These are phyloP conservation scores for Clitoria ternatea DNA, from an alignment of 306 rosid genomes.

Conservation along the genomic window DNA sequence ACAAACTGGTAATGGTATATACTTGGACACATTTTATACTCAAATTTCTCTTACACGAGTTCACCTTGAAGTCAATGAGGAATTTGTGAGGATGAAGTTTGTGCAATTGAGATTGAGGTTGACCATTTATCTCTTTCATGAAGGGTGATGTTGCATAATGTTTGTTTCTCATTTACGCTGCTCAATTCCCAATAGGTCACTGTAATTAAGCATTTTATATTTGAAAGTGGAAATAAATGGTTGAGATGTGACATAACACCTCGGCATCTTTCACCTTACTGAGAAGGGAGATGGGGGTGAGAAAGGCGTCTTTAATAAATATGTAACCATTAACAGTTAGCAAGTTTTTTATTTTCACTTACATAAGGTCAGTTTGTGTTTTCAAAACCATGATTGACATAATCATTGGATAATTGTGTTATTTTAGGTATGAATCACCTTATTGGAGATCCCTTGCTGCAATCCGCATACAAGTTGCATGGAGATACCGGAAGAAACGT, in stretches of 20 bases:
- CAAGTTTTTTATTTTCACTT: background rate
- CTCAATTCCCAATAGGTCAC: background rate
- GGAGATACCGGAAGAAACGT: constrained; percentile 65
- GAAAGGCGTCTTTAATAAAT: no score
- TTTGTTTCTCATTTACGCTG: background rate
- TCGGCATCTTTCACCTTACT: no score
- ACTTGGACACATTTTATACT: background rate
- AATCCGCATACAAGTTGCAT: constrained; percentile 64
- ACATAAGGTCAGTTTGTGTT: background rate
- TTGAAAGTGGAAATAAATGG: background rate
- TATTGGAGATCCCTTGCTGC: constrained; percentile 77
- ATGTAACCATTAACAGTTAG: background rate
- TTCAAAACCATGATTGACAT: background rate
- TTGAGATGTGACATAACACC: background rate
- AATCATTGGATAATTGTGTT: constrained; percentile 22
- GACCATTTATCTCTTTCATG: background rate
- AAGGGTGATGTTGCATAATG: background rate
- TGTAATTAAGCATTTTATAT: background rate
- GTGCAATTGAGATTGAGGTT: background rate
- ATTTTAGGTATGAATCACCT: constrained; percentile 68
- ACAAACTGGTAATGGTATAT: background rate
- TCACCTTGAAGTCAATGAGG: background rate
- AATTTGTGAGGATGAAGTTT: background rate
- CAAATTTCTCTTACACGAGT: background rate
- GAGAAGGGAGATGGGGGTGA: no score